These are phyloP conservation scores for Hawksworthiomyces lignivorus DNA, from an alignment of 2,329 filamentous ascomycete species.

Conservation along the genomic window DNA sequence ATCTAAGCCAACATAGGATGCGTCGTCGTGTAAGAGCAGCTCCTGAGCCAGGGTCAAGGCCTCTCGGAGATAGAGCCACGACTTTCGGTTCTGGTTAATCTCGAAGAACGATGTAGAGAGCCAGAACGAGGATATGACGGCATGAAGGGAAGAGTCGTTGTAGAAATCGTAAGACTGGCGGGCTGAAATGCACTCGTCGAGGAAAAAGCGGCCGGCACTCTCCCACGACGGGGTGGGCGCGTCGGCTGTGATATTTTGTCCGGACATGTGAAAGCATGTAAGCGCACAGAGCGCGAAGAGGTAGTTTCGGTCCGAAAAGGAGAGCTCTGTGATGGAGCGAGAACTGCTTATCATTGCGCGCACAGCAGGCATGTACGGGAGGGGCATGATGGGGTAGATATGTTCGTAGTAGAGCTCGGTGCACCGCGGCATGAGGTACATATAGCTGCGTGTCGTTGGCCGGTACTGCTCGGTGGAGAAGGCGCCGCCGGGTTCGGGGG, in stretches of 20 bases:
- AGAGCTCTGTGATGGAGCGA: slow-evolving; percentile 28
- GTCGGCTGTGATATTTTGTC: slow-evolving; percentile 31
- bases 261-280: slow-evolving; percentile 42
- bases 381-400: slow-evolving; percentile 57
- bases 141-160: slow-evolving; percentile 44
- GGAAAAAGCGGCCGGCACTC: slow-evolving; percentile 44
- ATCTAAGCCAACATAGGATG: slow-evolving; percentile 40
- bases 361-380: slow-evolving; percentile 50
- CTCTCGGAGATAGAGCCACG: slow-evolving; percentile 55
- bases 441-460: slow-evolving; percentile 33
- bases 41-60: slow-evolving; percentile 53
- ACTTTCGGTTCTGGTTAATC: slow-evolving; percentile 52
- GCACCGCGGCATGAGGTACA: slow-evolving; percentile 43
- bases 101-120: slow-evolving; percentile 54
- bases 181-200: slow-evolving; percentile 50
- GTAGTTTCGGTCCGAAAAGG: slow-evolving; percentile 33
- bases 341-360: slow-evolving; percentile 38
- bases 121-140: slow-evolving; percentile 56
- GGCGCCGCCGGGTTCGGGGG: slow-evolving; percentile 29
- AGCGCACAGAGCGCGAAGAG: slow-evolving; percentile 52
- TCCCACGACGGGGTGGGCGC: slow-evolving; percentile 36
- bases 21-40: slow-evolving; percentile 51
- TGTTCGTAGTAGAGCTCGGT: slow-evolving; percentile 55
- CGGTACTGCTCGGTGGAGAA: slow-evolving; percentile 35
- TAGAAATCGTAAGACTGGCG: slow-evolving; percentile 50